These are phyloP conservation scores for Auriscalpium orientale DNA, from an alignment of 768 basidiomycete genomes.

Conservation along the genomic window DNA sequence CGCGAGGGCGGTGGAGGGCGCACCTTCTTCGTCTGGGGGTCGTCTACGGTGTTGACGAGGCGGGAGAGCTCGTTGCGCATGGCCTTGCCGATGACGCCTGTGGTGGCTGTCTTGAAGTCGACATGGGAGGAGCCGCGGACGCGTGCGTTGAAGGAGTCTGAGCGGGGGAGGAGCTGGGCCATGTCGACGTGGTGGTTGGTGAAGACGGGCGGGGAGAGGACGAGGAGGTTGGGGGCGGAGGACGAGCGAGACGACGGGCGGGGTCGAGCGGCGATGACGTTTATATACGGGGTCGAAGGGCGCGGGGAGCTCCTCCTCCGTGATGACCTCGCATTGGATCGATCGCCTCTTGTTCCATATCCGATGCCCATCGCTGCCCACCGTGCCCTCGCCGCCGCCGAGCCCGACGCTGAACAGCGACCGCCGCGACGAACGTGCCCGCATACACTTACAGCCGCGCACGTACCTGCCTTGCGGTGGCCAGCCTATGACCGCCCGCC, in stretches of 20 bases:
- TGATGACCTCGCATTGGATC: slow-evolving; percentile 4
- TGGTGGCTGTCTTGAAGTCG: slow-evolving; percentile 95
- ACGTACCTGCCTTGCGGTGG: background rate
- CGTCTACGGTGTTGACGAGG: slow-evolving; percentile 81
- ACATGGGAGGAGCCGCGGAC: slow-evolving; percentile 74
- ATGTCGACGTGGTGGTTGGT: slow-evolving; percentile 34
- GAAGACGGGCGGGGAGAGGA: slow-evolving; percentile 5
- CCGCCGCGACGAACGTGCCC: slow-evolving; percentile 7
- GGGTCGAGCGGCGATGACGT: slow-evolving; percentile 13
- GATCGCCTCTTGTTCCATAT: slow-evolving; percentile 11
- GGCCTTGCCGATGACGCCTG: slow-evolving; percentile 65
- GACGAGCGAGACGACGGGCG: slow-evolving; percentile 4
- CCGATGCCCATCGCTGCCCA: background rate
- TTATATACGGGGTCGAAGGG: slow-evolving; percentile 12
- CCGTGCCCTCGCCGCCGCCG: background rate
- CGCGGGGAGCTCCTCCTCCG: background rate
- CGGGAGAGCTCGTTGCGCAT: slow-evolving; percentile 98
- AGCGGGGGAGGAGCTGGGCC: slow-evolving; percentile 45
- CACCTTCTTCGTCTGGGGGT: slow-evolving; percentile 79
- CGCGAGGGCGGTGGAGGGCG: slow-evolving; percentile 6
- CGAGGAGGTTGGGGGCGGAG: slow-evolving; percentile 12
- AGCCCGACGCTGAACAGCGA: background rate
- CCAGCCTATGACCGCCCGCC: too few relatives aligned
- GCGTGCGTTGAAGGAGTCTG: slow-evolving; percentile 63
- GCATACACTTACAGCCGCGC: slow-evolving; percentile 6